These are phyloP conservation scores for Chlorella sp. DNA, from an alignment of 139 green algal species.

Conservation along the genomic window DNA sequence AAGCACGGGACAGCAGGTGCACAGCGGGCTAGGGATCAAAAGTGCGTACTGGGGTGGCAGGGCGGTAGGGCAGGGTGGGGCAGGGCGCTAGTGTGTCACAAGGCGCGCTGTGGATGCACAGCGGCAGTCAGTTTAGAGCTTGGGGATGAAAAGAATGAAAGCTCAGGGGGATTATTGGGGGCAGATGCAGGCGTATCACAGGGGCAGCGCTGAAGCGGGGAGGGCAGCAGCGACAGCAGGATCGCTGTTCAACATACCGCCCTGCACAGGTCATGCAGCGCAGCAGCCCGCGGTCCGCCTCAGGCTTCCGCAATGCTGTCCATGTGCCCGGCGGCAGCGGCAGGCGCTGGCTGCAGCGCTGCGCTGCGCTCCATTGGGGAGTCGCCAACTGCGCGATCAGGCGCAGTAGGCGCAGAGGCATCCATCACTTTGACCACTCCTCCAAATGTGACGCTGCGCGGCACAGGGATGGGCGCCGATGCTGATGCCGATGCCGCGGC, in stretches of 20 bases:
- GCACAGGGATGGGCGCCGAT: slow-evolving; percentile 26
- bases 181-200: too few relatives aligned
- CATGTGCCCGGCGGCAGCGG: neutral
- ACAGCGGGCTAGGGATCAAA: too few relatives aligned
- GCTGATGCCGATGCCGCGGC: neutral
- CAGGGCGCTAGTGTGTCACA: too few relatives aligned
- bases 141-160: neutral
- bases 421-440: neutral
- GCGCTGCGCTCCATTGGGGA: neutral
- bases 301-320: neutral
- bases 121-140: too few relatives aligned
- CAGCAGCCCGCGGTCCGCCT: neutral
- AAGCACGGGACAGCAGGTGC: too few relatives aligned
- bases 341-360: neutral
- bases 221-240: neutral
- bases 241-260: too few relatives aligned
- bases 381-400: neutral
- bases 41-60: too few relatives aligned
- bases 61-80: too few relatives aligned
- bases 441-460: slow-evolving; percentile 11
- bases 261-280: too few relatives aligned
- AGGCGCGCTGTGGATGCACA: too few relatives aligned
- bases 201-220: neutral
- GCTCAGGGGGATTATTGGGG: neutral
- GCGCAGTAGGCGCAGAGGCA: neutral